Evolutionary conservation across 2,329 filamentous ascomycete genomes (phyloP).

Genomic region (Coniochaeta pulveracea): DNA sequence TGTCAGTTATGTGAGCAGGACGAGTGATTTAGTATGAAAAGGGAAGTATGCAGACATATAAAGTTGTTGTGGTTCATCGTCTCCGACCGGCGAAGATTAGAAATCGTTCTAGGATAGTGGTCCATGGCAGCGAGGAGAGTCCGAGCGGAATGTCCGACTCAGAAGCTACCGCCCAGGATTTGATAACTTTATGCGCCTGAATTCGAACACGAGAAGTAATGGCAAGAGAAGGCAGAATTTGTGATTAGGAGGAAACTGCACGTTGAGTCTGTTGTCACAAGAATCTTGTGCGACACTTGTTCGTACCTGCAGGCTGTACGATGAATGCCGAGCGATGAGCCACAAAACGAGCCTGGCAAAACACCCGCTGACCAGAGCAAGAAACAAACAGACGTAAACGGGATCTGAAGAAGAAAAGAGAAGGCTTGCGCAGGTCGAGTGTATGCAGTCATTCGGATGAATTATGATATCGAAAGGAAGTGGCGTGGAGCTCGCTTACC

Average conservation of each 20-base stretch:
- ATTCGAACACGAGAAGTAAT: background rate
- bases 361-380: background rate
- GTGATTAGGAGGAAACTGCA: background rate
- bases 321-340: too few relatives aligned
- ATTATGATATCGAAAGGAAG: too few relatives aligned
- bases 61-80: background rate
- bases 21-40: constrained; percentile 1
- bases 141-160: background rate
- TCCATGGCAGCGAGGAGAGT: constrained; percentile 1
- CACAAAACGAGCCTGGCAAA: too few relatives aligned
- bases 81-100: background rate
- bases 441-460: too few relatives aligned
- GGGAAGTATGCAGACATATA: constrained; percentile 7
- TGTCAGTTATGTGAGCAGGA: constrained; percentile 17
- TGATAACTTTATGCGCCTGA: background rate
- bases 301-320: too few relatives aligned
- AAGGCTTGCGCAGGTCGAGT: too few relatives aligned
- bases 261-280: too few relatives aligned
- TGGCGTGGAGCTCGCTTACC: too few relatives aligned
- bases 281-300: background rate
- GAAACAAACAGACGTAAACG: too few relatives aligned
- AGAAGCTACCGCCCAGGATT: background rate
- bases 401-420: too few relatives aligned
- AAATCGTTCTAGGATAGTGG: background rate
- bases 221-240: background rate